A percentile compares a stretch with the other conserved stretches of the same genome.
Evolutionary conservation across 1,284 basidiomycete genomes (phyloP).

Genomic region (Ustilago vetiveriae): DNA sequence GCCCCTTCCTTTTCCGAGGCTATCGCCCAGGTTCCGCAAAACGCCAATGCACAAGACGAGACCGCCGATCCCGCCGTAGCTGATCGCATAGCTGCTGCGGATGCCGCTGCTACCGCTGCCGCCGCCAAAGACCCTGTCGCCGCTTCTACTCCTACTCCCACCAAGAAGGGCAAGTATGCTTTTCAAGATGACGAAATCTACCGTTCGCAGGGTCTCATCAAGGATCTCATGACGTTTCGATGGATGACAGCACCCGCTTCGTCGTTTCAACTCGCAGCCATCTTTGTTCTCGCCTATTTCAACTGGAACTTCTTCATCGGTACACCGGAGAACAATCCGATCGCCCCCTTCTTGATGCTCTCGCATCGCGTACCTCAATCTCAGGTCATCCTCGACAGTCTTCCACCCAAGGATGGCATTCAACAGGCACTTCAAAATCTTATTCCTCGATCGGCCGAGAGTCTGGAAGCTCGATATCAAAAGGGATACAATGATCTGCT

Average conservation of each 20-base stretch:
- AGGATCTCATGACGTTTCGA: constrained; percentile 50
- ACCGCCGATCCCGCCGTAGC: constrained; percentile 40
- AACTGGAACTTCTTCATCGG: constrained; percentile 75
- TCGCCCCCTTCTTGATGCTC: constrained; percentile 79
- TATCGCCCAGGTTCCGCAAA: constrained; percentile 40
- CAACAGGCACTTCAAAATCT: constrained; percentile 29
- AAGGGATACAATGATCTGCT: constrained; percentile 73
- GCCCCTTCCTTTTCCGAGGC: constrained; percentile 47
- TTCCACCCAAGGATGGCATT: constrained; percentile 21
- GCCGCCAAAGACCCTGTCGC: constrained; percentile 23
- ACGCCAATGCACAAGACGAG: constrained; percentile 46
- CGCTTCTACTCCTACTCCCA: constrained; percentile 13
- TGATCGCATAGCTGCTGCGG: constrained; percentile 32
- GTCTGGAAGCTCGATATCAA: constrained; percentile 46
- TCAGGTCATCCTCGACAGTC: constrained; percentile 70
- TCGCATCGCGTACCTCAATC: constrained; percentile 73
- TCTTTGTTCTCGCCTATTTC: constrained; percentile 77
- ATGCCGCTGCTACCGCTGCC: constrained; percentile 7
- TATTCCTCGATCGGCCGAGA: constrained; percentile 38
- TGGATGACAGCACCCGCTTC: constrained; percentile 63
- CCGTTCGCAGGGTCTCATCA: constrained; percentile 40
- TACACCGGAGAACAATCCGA: constrained; percentile 75
- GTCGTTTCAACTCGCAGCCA: constrained; percentile 71
- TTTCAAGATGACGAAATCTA: constrained; percentile 42
- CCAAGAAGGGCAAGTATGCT: constrained; percentile 12